These are phyloP conservation scores for Davidsoniella eucalypti DNA, from an alignment of 2,329 filamentous ascomycete species.

Conservation along the genomic window DNA sequence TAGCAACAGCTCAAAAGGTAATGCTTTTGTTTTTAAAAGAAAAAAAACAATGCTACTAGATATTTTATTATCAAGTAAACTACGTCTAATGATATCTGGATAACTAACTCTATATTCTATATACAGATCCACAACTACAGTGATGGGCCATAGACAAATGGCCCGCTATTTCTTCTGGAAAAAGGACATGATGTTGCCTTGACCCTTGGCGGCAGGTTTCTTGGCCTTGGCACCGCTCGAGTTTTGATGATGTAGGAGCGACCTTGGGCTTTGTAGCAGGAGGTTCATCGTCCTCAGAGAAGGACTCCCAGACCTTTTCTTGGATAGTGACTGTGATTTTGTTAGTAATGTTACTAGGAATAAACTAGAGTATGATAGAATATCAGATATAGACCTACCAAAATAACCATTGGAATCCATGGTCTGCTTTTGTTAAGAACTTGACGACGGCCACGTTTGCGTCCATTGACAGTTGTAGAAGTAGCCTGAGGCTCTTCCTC, in stretches of 20 bases:
- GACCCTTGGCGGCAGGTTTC: slow-evolving; percentile 42
- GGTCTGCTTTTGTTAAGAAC: slow-evolving; percentile 74
- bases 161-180: slow-evolving; percentile 57
- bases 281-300: slow-evolving; percentile 61
- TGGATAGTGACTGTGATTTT: slow-evolving; percentile 57
- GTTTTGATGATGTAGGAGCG: slow-evolving; percentile 24
- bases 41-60: no score
- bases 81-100: no score
- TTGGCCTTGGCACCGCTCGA: slow-evolving; percentile 35
- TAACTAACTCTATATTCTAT: no score
- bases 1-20: slow-evolving; percentile 53
- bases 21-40: neutral
- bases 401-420: slow-evolving; percentile 84
- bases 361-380: neutral
- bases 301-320: slow-evolving; percentile 76
- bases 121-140: neutral
- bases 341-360: slow-evolving; percentile 3
- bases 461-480: slow-evolving; percentile 37
- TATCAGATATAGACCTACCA: slow-evolving; percentile 37
- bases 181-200: slow-evolving; percentile 84
- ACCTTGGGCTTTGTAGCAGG: slow-evolving; percentile 34
- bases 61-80: no score
- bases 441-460: slow-evolving; percentile 59
- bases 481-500: slow-evolving; percentile 32
- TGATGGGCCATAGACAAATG: neutral